Percentiles rank a stretch among this genome's conserved stretches.
phyloP scores from a whole-genome alignment of 2,329 filamentous ascomycete genomes.

The Pseudogymnoascus sp. region DNA sequence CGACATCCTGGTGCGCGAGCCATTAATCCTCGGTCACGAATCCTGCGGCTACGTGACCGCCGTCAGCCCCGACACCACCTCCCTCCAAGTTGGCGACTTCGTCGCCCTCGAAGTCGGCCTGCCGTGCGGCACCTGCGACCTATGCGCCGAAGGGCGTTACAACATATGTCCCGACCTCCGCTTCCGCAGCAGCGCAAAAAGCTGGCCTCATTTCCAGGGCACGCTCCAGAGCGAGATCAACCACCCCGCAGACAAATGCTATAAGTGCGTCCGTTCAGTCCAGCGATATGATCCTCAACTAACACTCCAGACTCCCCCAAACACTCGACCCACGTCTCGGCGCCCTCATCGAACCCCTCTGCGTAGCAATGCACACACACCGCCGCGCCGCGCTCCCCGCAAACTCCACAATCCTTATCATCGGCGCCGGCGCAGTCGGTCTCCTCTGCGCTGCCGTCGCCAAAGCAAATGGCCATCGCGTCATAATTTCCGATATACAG shows the following conservation, averaged over 20 bases:
- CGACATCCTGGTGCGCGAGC: constrained; percentile 55
- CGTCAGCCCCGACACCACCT: constrained; percentile 54
- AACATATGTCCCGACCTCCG: constrained; percentile 83
- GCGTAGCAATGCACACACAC: constrained; percentile 78
- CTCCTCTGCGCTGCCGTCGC: constrained; percentile 82
- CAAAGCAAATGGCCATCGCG: constrained; percentile 68
- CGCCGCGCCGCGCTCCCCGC: constrained; percentile 64
- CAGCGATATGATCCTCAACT: not conserved
- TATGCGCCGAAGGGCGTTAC: constrained; percentile 77
- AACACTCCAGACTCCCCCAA: constrained; percentile 49
- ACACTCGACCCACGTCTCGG: constrained; percentile 74
- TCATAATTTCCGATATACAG: constrained; percentile 82
- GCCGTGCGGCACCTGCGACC: constrained; percentile 69
- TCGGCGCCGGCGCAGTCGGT: constrained; percentile 81
- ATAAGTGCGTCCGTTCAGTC: constrained; percentile 40
- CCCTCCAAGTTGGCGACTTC: constrained; percentile 64
- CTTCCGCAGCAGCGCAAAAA: constrained; percentile 68
- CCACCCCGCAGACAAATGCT: constrained; percentile 84
- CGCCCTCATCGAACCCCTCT: constrained; percentile 80
- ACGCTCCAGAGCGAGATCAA: constrained; percentile 82
- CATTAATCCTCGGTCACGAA: constrained; percentile 61
- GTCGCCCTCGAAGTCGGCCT: constrained; percentile 89
- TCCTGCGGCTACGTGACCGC: constrained; percentile 71
- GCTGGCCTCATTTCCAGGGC: constrained; percentile 68
- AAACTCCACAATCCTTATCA: constrained; percentile 71